Base-by-base conservation (phyloP, 257 asterid genomes). In the Schizonepeta tenuifolia region DNA sequence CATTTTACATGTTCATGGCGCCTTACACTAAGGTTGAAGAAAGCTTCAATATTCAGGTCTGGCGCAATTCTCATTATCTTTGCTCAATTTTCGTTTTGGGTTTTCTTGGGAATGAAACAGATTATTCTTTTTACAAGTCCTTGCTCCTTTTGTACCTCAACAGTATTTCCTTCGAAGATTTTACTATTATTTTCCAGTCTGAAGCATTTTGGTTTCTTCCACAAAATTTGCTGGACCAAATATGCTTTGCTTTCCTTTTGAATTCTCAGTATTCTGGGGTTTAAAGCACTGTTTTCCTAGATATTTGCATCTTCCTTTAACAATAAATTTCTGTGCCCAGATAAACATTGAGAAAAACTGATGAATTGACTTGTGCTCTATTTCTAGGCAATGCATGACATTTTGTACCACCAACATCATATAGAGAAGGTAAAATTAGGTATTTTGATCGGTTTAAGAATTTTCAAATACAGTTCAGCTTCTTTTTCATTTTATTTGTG, bases 1-100 rank as follows among this genome's bases (percentile, higher is more conserved):
- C 93, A 13, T 86, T 94, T 73, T 94, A 94, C 73, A 91, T 91
- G 26, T 86, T 91, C 80, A 82, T 86, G 96, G 89, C 77, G 62
- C 97, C 99, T 40, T 94, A 89, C 78, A 94, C 99, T 1, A 94
- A 94, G 84, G 99, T 94, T 24, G 99, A 91, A 83, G 99, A 94
- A 74, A 94, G 99, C 86, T 94, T 91, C 90, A 94, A 91, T 78
- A 77, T 94, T 76, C 99, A 91, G 97, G 99, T 91, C 22, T 35
- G 54, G 22, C n/a, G 24, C 7, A 51, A 43, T 58, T 67, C 33
- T 6, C 12, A 28, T 0, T 15, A 20, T 69, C 33, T 4, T 51
- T 57, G 41, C 17, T 78, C 12, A 18, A 1, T 59, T 72, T 58
- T 41, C 7, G 9, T 50, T 17, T 57, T 12, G 1, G 62, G 20